Evolutionary conservation across 768 basidiomycete genomes (phyloP).

Genomic region (Coprinopsis sp.): DNA sequence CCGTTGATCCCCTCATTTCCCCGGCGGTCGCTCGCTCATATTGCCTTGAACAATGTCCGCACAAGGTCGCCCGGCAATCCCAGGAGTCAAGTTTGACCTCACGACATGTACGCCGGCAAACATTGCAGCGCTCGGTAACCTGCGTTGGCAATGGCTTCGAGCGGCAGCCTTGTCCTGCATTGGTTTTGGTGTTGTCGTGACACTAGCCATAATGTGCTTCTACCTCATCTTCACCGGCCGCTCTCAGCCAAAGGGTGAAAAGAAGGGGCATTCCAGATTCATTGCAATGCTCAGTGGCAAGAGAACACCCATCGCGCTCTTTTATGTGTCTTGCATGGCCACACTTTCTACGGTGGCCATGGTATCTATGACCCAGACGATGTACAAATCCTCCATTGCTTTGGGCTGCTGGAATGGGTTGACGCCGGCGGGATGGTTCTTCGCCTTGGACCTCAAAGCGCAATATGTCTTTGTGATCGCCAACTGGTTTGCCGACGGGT

Average conservation of each 20-base stretch:
- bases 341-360: slow-evolving; percentile 3
- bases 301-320: background rate
- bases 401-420: slow-evolving; percentile 7
- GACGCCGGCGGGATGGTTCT: background rate
- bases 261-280: background rate
- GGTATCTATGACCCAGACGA: background rate
- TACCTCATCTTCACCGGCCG: slow-evolving; percentile 1
- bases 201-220: slow-evolving; percentile 1
- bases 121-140: background rate
- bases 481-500: slow-evolving; percentile 4
- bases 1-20: no score
- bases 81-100: background rate
- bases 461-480: slow-evolving; percentile 3
- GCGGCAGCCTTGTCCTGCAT: background rate
- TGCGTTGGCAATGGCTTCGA: slow-evolving; percentile 3
- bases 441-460: background rate
- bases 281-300: background rate
- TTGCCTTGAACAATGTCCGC: no score
- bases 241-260: background rate
- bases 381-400: background rate
- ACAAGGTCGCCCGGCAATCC: no score
- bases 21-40: no score
- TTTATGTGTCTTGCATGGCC: slow-evolving; percentile 4
- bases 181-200: slow-evolving; percentile 3
- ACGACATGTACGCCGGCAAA: slow-evolving; percentile 3